phyloP scores from a whole-genome alignment of 495 filamentous ascomycete species.

The Penicillium psychrofluorescens region DNA sequence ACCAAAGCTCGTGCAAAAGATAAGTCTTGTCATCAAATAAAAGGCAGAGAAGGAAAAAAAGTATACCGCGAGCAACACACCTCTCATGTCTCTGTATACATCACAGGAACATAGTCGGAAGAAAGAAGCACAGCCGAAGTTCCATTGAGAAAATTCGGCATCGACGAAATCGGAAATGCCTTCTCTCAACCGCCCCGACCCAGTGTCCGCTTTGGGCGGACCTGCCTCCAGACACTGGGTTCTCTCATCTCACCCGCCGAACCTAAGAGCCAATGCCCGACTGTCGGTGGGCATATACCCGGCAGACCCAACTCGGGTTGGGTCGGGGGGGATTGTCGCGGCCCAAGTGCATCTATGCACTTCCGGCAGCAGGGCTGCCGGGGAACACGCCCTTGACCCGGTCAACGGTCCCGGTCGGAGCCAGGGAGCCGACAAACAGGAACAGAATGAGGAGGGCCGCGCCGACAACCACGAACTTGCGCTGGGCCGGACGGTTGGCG shows the following conservation, averaged over 20 bases:
- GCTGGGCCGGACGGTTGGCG: constrained; percentile 59
- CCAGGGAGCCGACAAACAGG: constrained; percentile 58
- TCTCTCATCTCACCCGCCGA: too few relatives aligned
- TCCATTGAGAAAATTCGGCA: too few relatives aligned
- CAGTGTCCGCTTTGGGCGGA: too few relatives aligned
- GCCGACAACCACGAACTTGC: constrained; percentile 67
- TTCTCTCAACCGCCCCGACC: too few relatives aligned
- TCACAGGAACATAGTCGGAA: constrained; percentile 8
- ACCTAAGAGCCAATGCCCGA: too few relatives aligned
- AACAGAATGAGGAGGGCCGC: constrained; percentile 56
- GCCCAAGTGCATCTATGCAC: constrained; percentile 18
- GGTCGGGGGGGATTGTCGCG: too few relatives aligned
- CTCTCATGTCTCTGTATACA: constrained; percentile 12
- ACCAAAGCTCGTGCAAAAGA: constrained; percentile 26
- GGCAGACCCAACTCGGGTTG: too few relatives aligned
- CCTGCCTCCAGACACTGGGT: too few relatives aligned
- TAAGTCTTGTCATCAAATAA: constrained; percentile 19
- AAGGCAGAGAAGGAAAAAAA: constrained; percentile 7
- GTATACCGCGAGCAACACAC: constrained; percentile 14
- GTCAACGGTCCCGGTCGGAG: constrained; percentile 34
- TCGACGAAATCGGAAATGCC: too few relatives aligned
- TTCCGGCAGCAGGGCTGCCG: constrained; percentile 32
- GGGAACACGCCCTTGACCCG: constrained; percentile 33
- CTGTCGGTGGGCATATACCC: too few relatives aligned
- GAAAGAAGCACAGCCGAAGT: constrained; percentile 2